Evolutionary conservation across 441 rosid genomes (phyloP), one percentile per base, ranked within the genome.

Genomic region (Gossypium gossypioides): DNA sequence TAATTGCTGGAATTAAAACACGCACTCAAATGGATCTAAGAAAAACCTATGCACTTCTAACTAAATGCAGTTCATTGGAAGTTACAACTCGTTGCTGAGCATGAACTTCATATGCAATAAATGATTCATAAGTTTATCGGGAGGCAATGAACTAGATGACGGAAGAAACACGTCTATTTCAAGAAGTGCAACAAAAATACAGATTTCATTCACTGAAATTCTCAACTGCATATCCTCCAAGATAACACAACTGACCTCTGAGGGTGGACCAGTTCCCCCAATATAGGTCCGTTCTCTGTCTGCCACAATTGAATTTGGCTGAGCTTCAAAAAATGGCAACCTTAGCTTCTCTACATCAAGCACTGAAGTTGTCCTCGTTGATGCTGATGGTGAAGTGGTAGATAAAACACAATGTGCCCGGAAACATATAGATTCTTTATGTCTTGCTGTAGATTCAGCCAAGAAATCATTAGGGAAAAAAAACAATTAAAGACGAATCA

Each of bases 321-420:
- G 84, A 77, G 85, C 75, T 80, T 87, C 88, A 64, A 89, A 79
- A 76, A 89, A 86, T 60, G 97, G 83, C 64, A 92, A 81, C 79
- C 96, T 87, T 74, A 90, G 84, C 87, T 88, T 89, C 73, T 91
- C 91, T 75, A 89, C 79, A 69, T 90, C 97, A 80, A 89, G 84
- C 71, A 82, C 75, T 13, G 90, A 65, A 61, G 90, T 75, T 69
- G 86, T 22, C 37, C 70, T 61, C 8, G 77, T 52, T 4, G 19
- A 66, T 48, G 86, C 75, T 42, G 86, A 75, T 32, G 84, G 68
- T 21, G 91, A 79, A 40, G 90, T 62, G 32, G 94, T 81, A 66
- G 96, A 89, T 75, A 94, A 84, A 74, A 85, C 76, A 72, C 97
- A 90, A 76, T 87, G 94, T 50, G 91, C 51, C 29, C 81, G 88